Conservation (phyloP, 148 eudicot genomes). For the Heliosperma pusillum region DNA sequence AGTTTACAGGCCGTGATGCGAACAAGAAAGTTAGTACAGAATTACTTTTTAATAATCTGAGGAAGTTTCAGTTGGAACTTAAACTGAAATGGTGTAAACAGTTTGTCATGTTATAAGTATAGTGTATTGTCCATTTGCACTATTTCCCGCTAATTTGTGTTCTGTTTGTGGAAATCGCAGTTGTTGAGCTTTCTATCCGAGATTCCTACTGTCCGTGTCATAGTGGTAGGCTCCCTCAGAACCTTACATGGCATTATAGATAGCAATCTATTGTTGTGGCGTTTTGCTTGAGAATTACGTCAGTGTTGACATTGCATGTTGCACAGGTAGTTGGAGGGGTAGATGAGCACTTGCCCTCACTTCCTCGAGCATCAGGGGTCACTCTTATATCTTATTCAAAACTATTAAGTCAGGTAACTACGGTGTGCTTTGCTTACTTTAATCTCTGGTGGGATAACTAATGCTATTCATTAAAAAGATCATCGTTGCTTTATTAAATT, state of each 20-base stretch:
- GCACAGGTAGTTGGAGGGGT: slow-evolving; percentile 81
- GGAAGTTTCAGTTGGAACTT: too few relatives aligned
- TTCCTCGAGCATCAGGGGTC: slow-evolving; percentile 61
- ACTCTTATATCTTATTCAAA: slow-evolving; percentile 69
- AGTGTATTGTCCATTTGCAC: background rate
- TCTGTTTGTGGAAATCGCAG: slow-evolving; percentile 26
- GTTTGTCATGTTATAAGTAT: background rate
- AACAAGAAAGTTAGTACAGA: too few relatives aligned
- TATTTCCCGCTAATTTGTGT: slow-evolving; percentile 4
- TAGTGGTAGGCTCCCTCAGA: slow-evolving; percentile 62
- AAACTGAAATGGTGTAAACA: background rate
- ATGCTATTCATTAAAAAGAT: background rate
- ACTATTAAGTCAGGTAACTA: slow-evolving; percentile 65
- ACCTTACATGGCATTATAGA: slow-evolving; percentile 5
- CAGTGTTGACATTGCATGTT: background rate
- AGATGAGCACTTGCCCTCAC: slow-evolving; percentile 86
- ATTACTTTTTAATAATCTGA: too few relatives aligned
- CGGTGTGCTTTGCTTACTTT: background rate
- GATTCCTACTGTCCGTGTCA: slow-evolving; percentile 65
- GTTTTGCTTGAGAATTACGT: background rate
- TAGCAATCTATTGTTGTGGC: background rate
- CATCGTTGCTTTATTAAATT: background rate
- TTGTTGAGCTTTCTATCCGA: slow-evolving; percentile 80
- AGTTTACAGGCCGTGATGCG: too few relatives aligned
- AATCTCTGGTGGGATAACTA: background rate